Percentiles rank a stretch among this genome's conserved stretches.
phyloP scores from a whole-genome alignment of 495 filamentous ascomycete genomes.

The Podospora pseudocomata region DNA sequence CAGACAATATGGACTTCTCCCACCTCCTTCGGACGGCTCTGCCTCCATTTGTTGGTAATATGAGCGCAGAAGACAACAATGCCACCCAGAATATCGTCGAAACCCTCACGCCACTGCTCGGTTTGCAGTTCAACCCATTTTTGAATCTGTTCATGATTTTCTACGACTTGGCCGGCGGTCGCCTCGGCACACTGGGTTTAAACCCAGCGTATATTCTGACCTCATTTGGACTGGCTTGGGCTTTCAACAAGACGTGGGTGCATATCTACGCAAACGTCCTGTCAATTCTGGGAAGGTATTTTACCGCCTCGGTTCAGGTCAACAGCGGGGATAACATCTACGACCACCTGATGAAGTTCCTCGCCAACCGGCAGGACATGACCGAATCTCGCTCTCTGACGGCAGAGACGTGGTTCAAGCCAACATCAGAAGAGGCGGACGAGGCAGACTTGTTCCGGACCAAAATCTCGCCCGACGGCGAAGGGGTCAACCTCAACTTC shows the following conservation, averaged over 20 bases:
- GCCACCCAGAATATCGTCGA: conserved; percentile 25
- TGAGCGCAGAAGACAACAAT: conserved; percentile 18
- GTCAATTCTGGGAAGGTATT: conserved; percentile 39
- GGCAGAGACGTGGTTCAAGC: conserved; percentile 53
- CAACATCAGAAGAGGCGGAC: conserved; percentile 51
- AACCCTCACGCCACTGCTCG: conserved; percentile 28
- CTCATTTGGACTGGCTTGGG: conserved; percentile 37
- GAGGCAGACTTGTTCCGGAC: conserved; percentile 35
- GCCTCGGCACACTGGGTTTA: conserved; percentile 36
- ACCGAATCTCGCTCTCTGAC: conserved; percentile 53
- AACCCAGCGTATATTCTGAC: conserved; percentile 40
- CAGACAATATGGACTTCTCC: conserved; percentile 26
- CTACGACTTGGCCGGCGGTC: conserved; percentile 29
- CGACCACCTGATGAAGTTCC: conserved; percentile 57
- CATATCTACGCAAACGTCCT: conserved; percentile 30
- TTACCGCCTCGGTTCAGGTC: conserved; percentile 55
- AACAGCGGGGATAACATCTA: conserved; percentile 58
- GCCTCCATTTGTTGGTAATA: conserved; percentile 26
- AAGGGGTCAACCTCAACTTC: conserved; percentile 42
- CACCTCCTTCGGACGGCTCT: conserved; percentile 22
- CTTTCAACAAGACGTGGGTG: conserved; percentile 32
- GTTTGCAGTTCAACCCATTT: conserved; percentile 32
- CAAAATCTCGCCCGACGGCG: conserved; percentile 32
- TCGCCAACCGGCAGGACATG: conserved; percentile 51
- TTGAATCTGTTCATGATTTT: conserved; percentile 29